Conservation (phyloP, 1,284 basidiomycete genomes). For the Coniferiporia weirii region DNA sequence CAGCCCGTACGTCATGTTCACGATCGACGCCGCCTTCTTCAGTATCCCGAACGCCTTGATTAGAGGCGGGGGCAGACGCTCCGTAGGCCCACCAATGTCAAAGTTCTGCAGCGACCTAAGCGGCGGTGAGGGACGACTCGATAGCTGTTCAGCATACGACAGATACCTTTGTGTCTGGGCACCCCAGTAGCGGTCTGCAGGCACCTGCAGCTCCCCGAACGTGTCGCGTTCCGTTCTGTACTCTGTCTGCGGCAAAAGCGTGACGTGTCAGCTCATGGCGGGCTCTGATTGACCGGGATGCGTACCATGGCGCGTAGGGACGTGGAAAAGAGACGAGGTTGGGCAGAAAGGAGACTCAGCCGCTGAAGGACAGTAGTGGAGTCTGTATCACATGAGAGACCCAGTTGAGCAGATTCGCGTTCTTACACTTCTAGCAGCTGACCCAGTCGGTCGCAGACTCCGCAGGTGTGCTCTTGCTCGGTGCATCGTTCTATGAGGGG, state of each 20-base stretch:
- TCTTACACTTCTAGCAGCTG: conserved; percentile 1
- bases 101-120: conserved; percentile 92
- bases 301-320: conserved; percentile 44
- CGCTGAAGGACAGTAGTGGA: conserved; percentile 14
- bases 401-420: background rate
- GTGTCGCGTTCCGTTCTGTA: conserved; percentile 79
- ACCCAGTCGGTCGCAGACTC: background rate
- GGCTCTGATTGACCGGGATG: background rate
- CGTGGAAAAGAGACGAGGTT: conserved; percentile 31
- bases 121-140: background rate
- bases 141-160: background rate
- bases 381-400: conserved; percentile 33
- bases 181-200: conserved; percentile 95
- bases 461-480: background rate
- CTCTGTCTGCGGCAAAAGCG: conserved; percentile 31
- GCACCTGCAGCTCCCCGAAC: conserved; percentile 91
- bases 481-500: background rate
- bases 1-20: conserved; percentile 89
- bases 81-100: conserved; percentile 93
- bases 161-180: conserved; percentile 91
- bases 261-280: background rate
- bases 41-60: conserved; percentile 98
- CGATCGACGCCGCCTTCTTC: conserved; percentile 94
- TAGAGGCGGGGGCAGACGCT: conserved; percentile 89
- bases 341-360: conserved; percentile 20